Evolutionary conservation across 2,329 filamentous ascomycete genomes (phyloP).

Genomic region (Colletotrichum sp.): DNA sequence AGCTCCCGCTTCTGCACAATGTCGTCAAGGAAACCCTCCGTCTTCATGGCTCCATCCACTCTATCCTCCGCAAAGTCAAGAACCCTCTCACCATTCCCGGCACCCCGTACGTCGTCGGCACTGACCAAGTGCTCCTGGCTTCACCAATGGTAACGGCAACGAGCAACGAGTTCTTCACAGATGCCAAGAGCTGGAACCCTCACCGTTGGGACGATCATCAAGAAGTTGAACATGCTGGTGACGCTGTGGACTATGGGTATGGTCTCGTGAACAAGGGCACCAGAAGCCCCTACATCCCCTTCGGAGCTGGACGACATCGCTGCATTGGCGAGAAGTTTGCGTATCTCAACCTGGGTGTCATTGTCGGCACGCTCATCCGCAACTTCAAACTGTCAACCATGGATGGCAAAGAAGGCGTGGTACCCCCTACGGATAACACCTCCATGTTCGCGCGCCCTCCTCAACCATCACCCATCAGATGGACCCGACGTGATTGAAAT

Average conservation of each 20-base stretch:
- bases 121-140: slow-evolving; percentile 80
- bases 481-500: not conserved
- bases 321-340: slow-evolving; percentile 98
- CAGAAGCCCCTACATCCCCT: slow-evolving; percentile 88
- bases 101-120: slow-evolving; percentile 82
- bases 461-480: not conserved
- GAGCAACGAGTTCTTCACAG: slow-evolving; percentile 77
- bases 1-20: slow-evolving; percentile 80
- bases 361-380: slow-evolving; percentile 77
- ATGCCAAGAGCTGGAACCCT: slow-evolving; percentile 84
- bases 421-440: not conserved
- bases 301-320: slow-evolving; percentile 89
- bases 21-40: slow-evolving; percentile 92
- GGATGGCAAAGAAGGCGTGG: slow-evolving; percentile 53
- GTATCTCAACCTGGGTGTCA: slow-evolving; percentile 88
- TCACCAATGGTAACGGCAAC: slow-evolving; percentile 82
- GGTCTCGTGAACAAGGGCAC: slow-evolving; percentile 91
- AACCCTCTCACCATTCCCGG: slow-evolving; percentile 82
- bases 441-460: not conserved
- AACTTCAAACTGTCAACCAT: slow-evolving; percentile 80
- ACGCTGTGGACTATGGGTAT: slow-evolving; percentile 92
- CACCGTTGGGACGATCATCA: slow-evolving; percentile 77
- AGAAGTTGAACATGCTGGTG: slow-evolving; percentile 57
- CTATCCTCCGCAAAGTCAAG: slow-evolving; percentile 91
- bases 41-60: slow-evolving; percentile 91